These are phyloP conservation scores for Hyphopichia burtonii DNA, from an alignment of 1,139 yeast genomes.

Conservation along the genomic window DNA sequence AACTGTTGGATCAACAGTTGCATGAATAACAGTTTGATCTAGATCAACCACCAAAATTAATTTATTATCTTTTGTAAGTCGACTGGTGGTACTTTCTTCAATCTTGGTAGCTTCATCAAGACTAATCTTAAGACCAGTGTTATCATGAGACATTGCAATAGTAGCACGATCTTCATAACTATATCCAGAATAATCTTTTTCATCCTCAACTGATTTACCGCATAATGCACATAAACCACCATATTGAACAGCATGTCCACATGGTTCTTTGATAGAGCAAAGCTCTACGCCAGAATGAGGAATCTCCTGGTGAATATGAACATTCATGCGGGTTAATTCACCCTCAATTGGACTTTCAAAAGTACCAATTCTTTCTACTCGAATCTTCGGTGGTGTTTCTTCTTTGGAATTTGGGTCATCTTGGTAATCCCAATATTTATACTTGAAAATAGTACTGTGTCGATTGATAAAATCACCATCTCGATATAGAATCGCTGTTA, in stretches of 20 bases:
- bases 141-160: slow-evolving; percentile 86
- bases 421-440: slow-evolving; percentile 67
- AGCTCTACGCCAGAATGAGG: slow-evolving; percentile 49
- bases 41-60: slow-evolving; percentile 90
- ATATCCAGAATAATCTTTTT: slow-evolving; percentile 75
- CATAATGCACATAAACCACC: slow-evolving; percentile 96
- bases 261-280: slow-evolving; percentile 70
- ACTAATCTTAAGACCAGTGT: slow-evolving; percentile 81
- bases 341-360: slow-evolving; percentile 89
- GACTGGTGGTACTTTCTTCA: slow-evolving; percentile 64
- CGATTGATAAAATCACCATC: slow-evolving; percentile 49
- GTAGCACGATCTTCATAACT: slow-evolving; percentile 76
- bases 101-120: slow-evolving; percentile 83
- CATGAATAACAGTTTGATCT: slow-evolving; percentile 97
- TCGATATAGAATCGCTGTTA: slow-evolving; percentile 47
- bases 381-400: slow-evolving; percentile 41
- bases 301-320: slow-evolving; percentile 61
- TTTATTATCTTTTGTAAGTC: slow-evolving; percentile 62
- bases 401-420: slow-evolving; percentile 54
- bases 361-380: slow-evolving; percentile 63
- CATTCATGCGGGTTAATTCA: slow-evolving; percentile 47
- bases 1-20: slow-evolving; percentile 96
- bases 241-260: slow-evolving; percentile 92
- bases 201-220: slow-evolving; percentile 82
- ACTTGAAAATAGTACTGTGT: slow-evolving; percentile 57